A percentile compares a stretch with the other conserved stretches of the same genome.
Conservation (phyloP, 441 rosid genomes). For the Kokia cookei region DNA sequence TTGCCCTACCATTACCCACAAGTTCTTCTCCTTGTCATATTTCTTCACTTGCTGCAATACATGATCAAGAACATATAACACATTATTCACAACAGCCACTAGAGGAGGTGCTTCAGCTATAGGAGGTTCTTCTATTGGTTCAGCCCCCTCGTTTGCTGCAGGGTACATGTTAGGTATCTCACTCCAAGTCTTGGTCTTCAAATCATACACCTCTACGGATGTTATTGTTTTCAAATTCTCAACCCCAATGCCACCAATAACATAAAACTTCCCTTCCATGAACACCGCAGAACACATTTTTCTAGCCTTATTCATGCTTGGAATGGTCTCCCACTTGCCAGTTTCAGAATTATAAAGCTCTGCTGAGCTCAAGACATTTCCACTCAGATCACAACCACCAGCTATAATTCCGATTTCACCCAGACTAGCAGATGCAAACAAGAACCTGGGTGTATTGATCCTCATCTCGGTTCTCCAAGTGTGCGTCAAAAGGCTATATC, state of each 20-base stretch:
- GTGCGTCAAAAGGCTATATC: constrained; percentile 53
- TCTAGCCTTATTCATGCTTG: constrained; percentile 53
- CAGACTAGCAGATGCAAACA: constrained; percentile 64
- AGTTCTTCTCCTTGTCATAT: constrained; percentile 41
- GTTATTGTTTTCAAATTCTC: constrained; percentile 31
- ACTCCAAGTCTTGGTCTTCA: constrained; percentile 41
- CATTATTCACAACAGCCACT: constrained; percentile 60
- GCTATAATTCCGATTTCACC: constrained; percentile 66
- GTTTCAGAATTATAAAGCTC: constrained; percentile 62
- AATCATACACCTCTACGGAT: constrained; percentile 61
- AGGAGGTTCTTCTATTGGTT: constrained; percentile 14
- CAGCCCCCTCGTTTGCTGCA: constrained; percentile 20
- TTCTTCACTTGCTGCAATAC: constrained; percentile 41
- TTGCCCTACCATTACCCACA: constrained; percentile 46
- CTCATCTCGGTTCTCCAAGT: constrained; percentile 53
- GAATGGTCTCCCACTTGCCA: constrained; percentile 46
- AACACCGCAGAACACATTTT: constrained; percentile 73
- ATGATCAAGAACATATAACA: constrained; percentile 71
- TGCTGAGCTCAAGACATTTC: constrained; percentile 41
- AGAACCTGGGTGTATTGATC: constrained; percentile 62
- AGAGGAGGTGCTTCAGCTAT: constrained; percentile 67
- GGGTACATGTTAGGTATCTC: constrained; percentile 60
- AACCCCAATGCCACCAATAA: constrained; percentile 57
- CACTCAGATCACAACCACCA: constrained; percentile 61
- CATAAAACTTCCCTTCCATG: constrained; percentile 71